Percentiles rank a stretch among this genome's conserved stretches.
Conservation (phyloP, 2,329 filamentous ascomycete species). For the Apiospora marii region DNA sequence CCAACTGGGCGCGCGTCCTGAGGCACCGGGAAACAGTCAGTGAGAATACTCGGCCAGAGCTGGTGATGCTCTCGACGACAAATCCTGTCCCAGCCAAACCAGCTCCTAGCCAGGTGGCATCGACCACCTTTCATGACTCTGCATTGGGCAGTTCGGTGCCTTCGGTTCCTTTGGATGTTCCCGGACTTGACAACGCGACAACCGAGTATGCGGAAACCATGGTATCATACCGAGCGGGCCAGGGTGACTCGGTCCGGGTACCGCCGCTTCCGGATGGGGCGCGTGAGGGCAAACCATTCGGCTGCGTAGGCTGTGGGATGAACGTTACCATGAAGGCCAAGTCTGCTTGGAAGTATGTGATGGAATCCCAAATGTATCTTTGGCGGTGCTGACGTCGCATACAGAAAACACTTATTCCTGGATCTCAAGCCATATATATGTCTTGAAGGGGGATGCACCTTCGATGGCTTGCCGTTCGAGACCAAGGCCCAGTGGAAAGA, state of each 20-base stretch:
- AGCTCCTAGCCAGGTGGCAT: slow-evolving; percentile 2
- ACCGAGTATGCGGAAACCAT: slow-evolving; percentile 28
- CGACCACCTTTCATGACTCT: slow-evolving; percentile 25
- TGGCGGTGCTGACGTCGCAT: not conserved
- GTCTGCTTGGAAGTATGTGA: slow-evolving; percentile 28
- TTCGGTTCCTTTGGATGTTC: slow-evolving; percentile 11
- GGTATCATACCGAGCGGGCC: slow-evolving; percentile 28
- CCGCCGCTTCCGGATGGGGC: slow-evolving; percentile 29
- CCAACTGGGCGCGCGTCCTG: slow-evolving; percentile 24
- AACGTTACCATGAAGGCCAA: slow-evolving; percentile 24
- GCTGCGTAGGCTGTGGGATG: slow-evolving; percentile 26
- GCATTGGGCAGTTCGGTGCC: slow-evolving; percentile 25
- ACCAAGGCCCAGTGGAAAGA: slow-evolving; percentile 25
- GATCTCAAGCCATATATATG: slow-evolving; percentile 28
- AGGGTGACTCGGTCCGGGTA: slow-evolving; percentile 27
- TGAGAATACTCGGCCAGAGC: not conserved
- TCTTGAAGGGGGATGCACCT: slow-evolving; percentile 16
- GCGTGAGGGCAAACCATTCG: slow-evolving; percentile 22
- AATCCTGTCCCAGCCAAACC: not conserved
- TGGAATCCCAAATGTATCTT: not conserved
- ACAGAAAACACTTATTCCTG: slow-evolving; percentile 26
- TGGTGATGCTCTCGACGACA: not conserved
- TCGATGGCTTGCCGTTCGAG: slow-evolving; percentile 9
- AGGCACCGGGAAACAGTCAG: not conserved
- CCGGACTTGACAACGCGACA: not conserved